Evolutionary conservation across 106 monocot genomes (phyloP).

Genomic region (Gastrodia elata): DNA sequence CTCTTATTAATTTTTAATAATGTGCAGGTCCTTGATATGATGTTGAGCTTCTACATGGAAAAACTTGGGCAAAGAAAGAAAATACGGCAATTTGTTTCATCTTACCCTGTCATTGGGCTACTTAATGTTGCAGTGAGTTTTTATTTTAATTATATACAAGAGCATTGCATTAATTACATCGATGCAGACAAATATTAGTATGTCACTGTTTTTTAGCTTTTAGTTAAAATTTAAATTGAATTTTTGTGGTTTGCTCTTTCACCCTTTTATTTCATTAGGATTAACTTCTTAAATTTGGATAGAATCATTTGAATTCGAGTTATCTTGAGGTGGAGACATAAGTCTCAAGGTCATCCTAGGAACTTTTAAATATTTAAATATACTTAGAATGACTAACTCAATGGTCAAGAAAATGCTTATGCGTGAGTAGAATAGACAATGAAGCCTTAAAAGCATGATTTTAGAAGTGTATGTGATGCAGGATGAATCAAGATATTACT

Average conservation of each 20-base stretch:
- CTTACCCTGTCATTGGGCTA: conserved; percentile 57
- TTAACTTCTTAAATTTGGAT: not conserved
- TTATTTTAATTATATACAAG: not conserved
- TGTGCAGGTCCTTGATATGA: conserved; percentile 61
- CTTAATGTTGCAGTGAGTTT: conserved; percentile 86
- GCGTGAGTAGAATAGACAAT: too few relatives aligned
- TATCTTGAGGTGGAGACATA: too few relatives aligned
- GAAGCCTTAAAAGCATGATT: too few relatives aligned
- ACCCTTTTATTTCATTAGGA: not conserved
- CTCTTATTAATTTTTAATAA: not conserved
- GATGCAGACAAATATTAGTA: not conserved
- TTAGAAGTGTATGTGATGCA: too few relatives aligned
- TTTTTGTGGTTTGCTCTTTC: too few relatives aligned
- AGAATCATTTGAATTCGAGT: too few relatives aligned
- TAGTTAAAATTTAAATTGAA: not conserved
- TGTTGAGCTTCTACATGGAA: conserved; percentile 45
- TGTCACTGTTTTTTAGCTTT: not conserved
- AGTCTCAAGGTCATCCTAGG: too few relatives aligned
- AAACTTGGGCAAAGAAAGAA: conserved; percentile 17
- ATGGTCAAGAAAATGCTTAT: too few relatives aligned
- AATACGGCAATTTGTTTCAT: conserved; percentile 32
- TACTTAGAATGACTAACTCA: too few relatives aligned
- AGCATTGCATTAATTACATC: not conserved
- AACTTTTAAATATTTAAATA: too few relatives aligned
- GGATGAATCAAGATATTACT: too few relatives aligned